Conservation (phyloP, 78 protist genomes). For the Cavenderia fasciculata region DNA sequence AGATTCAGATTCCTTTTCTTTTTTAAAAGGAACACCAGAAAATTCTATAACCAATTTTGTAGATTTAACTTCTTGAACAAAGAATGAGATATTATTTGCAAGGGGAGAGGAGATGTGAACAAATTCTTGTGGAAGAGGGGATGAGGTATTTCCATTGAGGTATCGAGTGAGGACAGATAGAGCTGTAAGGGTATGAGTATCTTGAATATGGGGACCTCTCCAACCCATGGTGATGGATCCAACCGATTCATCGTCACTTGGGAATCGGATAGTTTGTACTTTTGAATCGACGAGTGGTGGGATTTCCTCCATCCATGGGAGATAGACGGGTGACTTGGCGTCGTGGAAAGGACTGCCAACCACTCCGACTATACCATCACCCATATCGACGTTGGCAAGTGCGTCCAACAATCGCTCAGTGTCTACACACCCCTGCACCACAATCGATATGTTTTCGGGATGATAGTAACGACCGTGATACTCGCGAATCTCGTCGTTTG, state of each 20-base stretch:
- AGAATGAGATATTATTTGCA: conserved; percentile 7
- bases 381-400: neutral
- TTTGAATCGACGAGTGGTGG: conserved; percentile 15
- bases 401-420: conserved; percentile 3
- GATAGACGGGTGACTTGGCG: neutral
- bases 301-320: conserved; percentile 24
- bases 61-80: conserved; percentile 55
- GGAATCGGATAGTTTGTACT: neutral
- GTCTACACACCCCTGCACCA: conserved; percentile 62
- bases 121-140: conserved; percentile 59
- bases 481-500: conserved; percentile 24
- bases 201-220: conserved; percentile 53
- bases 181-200: conserved; percentile 14
- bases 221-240: conserved; percentile 64
- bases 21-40: conserved; percentile 25
- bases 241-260: conserved; percentile 25
- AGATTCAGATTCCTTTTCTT: neutral
- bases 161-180: conserved; percentile 24
- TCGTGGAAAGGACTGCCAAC: conserved; percentile 34
- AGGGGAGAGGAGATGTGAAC: conserved; percentile 3
- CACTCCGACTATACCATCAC: neutral
- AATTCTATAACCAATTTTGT: conserved; percentile 47
- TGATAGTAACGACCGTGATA: conserved; percentile 71
- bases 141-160: conserved; percentile 31
- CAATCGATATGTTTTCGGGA: conserved; percentile 47